A percentile compares a stretch with the other conserved stretches of the same genome.
Conservation (phyloP, 805 yeast species). For the Kluyveromyces aestuarii region DNA sequence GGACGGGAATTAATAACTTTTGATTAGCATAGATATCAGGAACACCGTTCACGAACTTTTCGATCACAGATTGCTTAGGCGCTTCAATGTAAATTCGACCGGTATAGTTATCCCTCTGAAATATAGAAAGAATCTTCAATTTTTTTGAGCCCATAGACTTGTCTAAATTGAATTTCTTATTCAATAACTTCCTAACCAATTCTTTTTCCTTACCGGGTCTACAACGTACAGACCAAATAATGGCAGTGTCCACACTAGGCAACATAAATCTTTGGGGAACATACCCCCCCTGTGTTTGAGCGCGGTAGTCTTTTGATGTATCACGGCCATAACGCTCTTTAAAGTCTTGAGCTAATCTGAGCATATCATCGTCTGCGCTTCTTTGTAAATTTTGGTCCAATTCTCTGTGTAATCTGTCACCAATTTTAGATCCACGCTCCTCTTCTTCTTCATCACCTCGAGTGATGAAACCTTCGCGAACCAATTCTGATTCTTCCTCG, state of each 20-base stretch:
- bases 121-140: conserved; percentile 79
- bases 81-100: conserved; percentile 96
- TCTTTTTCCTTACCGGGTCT: conserved; percentile 91
- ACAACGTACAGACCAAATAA: conserved; percentile 92
- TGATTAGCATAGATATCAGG: conserved; percentile 71
- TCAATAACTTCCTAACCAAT: conserved; percentile 71
- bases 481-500: conserved; percentile 83
- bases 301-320: conserved; percentile 65
- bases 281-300: conserved; percentile 66
- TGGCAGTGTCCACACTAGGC: conserved; percentile 95
- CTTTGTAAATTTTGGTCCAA: conserved; percentile 81
- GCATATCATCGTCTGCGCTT: conserved; percentile 90
- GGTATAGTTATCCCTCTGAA: conserved; percentile 86
- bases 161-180: conserved; percentile 72
- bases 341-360: conserved; percentile 81
- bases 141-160: conserved; percentile 56
- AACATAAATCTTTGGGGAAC: conserved; percentile 89
- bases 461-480: conserved; percentile 73
- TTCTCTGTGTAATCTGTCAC: conserved; percentile 83
- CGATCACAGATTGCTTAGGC: conserved; percentile 84
- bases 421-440: conserved; percentile 41
- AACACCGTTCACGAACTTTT: conserved; percentile 78
- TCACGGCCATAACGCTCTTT: conserved; percentile 88
- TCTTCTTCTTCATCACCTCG: conserved; percentile 45
- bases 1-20: conserved; percentile 85